phyloP scores from a whole-genome alignment of 345 rosid species.

The Turnera subulata region DNA sequence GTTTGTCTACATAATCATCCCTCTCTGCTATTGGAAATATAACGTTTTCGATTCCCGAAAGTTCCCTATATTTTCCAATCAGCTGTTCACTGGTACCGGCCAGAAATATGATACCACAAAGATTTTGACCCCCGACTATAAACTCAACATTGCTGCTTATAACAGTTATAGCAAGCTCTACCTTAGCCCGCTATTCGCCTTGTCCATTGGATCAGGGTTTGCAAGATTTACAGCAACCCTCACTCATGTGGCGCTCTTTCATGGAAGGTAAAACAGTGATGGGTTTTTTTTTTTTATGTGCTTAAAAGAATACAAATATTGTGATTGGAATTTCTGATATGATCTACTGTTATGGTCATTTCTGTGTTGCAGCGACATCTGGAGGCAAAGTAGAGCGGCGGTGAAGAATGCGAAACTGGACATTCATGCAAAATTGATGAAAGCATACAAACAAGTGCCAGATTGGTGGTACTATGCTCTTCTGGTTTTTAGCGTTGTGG shows the following conservation, averaged over 20 bases:
- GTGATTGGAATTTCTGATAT: too few species aligned
- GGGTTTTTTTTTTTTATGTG: too few species aligned
- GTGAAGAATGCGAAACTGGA: constrained; percentile 70
- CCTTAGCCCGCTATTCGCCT: constrained; percentile 90
- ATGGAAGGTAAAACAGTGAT: constrained; percentile 99
- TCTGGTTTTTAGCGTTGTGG: constrained; percentile 47
- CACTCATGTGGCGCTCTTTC: constrained; percentile 90
- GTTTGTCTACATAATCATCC: constrained; percentile 88
- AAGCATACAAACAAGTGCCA: constrained; percentile 83
- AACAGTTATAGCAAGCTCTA: constrained; percentile 80
- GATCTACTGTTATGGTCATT: constrained; percentile 1
- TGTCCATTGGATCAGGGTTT: constrained; percentile 98
- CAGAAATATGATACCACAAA: constrained; percentile 81
- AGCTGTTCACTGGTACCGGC: constrained; percentile 70
- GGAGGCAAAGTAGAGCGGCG: constrained; percentile 75
- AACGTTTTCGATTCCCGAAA: constrained; percentile 78
- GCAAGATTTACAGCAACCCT: constrained; percentile 93
- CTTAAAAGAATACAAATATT: background rate
- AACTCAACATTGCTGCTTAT: constrained; percentile 62
- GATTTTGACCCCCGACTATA: constrained; percentile 62
- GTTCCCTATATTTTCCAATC: constrained; percentile 89
- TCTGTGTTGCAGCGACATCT: constrained; percentile 61
- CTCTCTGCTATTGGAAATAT: constrained; percentile 92
- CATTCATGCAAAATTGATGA: constrained; percentile 74
- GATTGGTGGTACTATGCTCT: constrained; percentile 84